These are phyloP conservation scores for Rauvolfia tetraphylla DNA, from an alignment of 257 asterid genomes.

Conservation along the genomic window DNA sequence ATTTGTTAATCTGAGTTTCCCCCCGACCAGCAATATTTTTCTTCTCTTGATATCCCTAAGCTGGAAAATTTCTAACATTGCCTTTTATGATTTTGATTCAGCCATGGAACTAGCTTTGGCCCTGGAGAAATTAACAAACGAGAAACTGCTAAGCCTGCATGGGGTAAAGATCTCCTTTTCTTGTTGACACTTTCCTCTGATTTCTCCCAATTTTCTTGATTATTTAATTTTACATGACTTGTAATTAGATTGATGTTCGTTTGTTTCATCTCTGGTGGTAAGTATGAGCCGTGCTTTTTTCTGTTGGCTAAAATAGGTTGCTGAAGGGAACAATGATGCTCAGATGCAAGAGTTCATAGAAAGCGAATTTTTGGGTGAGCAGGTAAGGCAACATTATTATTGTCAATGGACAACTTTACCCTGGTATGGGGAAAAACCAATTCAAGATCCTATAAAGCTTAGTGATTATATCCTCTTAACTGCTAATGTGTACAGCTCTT, in stretches of 20 bases:
- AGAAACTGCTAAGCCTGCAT: conserved; percentile 56
- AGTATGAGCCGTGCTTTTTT: neutral
- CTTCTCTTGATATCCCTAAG: neutral
- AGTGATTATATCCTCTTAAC: neutral
- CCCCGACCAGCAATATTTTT: neutral
- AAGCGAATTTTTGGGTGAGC: conserved; percentile 62
- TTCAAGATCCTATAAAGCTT: neutral
- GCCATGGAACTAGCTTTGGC: conserved; percentile 81
- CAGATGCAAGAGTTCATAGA: conserved; percentile 68
- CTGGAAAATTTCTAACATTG: neutral
- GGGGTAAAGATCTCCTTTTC: conserved; percentile 30
- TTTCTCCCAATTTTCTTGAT: neutral
- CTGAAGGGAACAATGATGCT: conserved; percentile 54
- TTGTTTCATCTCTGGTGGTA: neutral
- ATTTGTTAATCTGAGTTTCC: too few species aligned
- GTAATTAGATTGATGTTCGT: too few species aligned
- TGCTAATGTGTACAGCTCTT: neutral
- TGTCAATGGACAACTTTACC: neutral
- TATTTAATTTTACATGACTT: neutral
- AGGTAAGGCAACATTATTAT: conserved; percentile 37
- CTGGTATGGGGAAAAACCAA: neutral
- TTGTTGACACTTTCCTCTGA: neutral
- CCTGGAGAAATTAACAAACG: conserved; percentile 64
- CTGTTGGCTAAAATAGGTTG: conserved; percentile 41
- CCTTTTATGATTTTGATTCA: conserved; percentile 28